These are phyloP conservation scores for Penicillium psychrosexuale DNA, from an alignment of 2,329 filamentous ascomycete species.

Conservation along the genomic window DNA sequence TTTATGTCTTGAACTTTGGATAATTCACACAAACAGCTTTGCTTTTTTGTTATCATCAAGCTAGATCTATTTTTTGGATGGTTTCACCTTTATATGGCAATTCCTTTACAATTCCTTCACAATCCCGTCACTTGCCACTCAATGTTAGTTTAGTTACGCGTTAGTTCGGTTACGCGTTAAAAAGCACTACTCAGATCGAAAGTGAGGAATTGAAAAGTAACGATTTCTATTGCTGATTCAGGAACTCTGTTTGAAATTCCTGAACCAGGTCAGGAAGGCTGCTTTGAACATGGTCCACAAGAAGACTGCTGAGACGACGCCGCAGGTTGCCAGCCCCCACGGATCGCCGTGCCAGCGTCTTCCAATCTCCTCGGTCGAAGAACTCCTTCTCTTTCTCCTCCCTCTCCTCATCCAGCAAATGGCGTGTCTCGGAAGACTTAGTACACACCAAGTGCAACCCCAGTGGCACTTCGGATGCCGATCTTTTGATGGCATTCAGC, in stretches of 20 bases:
- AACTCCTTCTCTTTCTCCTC: neutral
- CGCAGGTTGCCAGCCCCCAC: neutral
- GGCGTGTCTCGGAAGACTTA: neutral
- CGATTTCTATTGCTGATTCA: slow-evolving; percentile 16
- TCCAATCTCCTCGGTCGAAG: slow-evolving; percentile 31
- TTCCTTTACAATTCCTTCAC: too few relatives aligned
- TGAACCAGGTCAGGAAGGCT: neutral
- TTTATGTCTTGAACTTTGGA: neutral
- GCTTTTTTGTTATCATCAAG: neutral
- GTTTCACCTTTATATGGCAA: neutral
- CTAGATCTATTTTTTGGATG: neutral
- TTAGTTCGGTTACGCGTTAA: neutral
- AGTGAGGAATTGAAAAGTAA: slow-evolving; percentile 24
- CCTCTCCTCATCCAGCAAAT: neutral
- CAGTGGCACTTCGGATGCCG: slow-evolving; percentile 42
- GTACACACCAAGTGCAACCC: slow-evolving; percentile 43
- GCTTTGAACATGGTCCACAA: neutral
- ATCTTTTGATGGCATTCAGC: slow-evolving; percentile 42
- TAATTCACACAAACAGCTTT: neutral
- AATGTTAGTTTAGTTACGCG: neutral
- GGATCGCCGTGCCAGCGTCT: neutral
- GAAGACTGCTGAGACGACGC: neutral
- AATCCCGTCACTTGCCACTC: neutral
- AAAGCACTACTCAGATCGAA: slow-evolving; percentile 15
- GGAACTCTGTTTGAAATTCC: neutral